Conservation (phyloP, 2,329 filamentous ascomycete species). For the Penicillium psychrosexuale region DNA sequence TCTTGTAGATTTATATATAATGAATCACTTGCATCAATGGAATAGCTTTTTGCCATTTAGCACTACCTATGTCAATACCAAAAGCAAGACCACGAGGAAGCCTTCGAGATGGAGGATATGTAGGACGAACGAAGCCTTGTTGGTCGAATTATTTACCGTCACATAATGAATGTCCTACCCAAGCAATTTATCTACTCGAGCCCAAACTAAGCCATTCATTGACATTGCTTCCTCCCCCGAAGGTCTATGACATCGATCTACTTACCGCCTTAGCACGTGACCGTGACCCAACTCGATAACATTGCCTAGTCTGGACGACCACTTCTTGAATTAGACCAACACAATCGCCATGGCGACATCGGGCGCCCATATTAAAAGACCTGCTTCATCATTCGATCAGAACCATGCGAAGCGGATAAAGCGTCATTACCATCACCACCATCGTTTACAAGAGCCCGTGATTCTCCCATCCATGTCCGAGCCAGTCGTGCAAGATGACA, state of each 20-base stretch:
- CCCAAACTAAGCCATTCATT: not conserved
- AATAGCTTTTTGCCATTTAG: not conserved
- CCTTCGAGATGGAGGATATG: not conserved
- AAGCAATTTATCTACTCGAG: not conserved
- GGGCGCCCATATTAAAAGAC: constrained; percentile 33
- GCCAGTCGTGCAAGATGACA: constrained; percentile 49
- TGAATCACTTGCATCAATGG: not conserved
- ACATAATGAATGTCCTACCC: not conserved
- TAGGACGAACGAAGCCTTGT: not conserved
- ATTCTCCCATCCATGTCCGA: constrained; percentile 28
- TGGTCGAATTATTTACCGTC: not conserved
- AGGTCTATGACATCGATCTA: not conserved
- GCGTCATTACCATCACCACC: constrained; percentile 43
- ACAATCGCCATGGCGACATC: constrained; percentile 31
- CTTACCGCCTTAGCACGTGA: constrained; percentile 4
- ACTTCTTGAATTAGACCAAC: constrained; percentile 9
- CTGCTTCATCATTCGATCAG: constrained; percentile 26
- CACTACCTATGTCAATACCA: not conserved
- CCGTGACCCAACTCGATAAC: constrained; percentile 2
- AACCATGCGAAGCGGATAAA: constrained; percentile 34
- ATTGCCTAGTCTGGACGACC: constrained; percentile 14
- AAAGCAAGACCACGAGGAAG: not conserved
- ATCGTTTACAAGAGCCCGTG: constrained; percentile 39
- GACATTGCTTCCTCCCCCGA: not conserved
- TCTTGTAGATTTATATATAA: not conserved